Base-by-base conservation (phyloP, 305 asterid species). In the Striga hermonthica region DNA sequence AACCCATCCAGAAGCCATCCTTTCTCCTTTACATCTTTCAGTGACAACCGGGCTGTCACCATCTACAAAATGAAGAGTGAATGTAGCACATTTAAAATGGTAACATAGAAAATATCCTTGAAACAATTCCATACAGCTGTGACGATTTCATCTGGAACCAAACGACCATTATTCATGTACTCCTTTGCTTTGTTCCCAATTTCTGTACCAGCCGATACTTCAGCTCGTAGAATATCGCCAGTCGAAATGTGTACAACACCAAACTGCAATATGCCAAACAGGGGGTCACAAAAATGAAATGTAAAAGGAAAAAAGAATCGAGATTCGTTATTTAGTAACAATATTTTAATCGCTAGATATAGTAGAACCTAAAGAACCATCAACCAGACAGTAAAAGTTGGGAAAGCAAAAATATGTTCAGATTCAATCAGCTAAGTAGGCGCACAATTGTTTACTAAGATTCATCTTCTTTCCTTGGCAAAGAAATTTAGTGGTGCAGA, bases 1-100 rank as follows among this genome's bases (percentile, higher is more conserved):
- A 76, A 91, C 66, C 98, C 98, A 81, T 91, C 98, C 65, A 91
- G 82, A 73, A 89, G 95, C 98, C 98, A 91, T 40, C 98, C 98
- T 68, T 84, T 89, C 82, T 89, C 95, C 82, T 85, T 84, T 64
- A 86, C 95, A 79, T 91, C 98, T 72, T 82, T 73, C 61, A 72
- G 76, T 22, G 95, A 84, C 66, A 91, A 73, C 63, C 96, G 79
- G 43, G 92, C 61, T 72, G 83, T 89, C 73, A 89, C 98, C 95
- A 91, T 91, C 98, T 89, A 77, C 50, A 76, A 70, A 57, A 70
- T 44, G 60, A 71, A 76, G 57, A 53, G 54, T 69, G 65, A 69
- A 50, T 56, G 64, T 58, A 69, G 70, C 54, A 63, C 54, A 58
- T 63, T 60, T 39, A 39, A 40, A 31, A 57, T 67, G 41, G 38